Evolutionary conservation across 495 filamentous ascomycete species (phyloP).

Genomic region (Xylaria sp.): DNA sequence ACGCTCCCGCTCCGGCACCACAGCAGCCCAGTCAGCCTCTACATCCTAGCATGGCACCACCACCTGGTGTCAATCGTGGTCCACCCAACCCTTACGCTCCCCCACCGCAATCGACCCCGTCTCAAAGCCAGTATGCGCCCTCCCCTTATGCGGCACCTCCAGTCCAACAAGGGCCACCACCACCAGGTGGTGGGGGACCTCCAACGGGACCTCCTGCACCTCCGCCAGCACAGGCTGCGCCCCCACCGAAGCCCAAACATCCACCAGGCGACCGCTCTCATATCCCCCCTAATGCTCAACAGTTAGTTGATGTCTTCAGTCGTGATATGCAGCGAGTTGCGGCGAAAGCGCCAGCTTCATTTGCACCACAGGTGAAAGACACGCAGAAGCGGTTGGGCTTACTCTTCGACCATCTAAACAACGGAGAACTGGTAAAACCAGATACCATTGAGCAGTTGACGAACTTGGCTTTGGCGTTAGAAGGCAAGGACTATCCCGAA

Average conservation of each 20-base stretch:
- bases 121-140: constrained; percentile 57
- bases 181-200: constrained; percentile 54
- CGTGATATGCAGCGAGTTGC: constrained; percentile 89
- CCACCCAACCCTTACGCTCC: constrained; percentile 69
- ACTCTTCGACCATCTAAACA: constrained; percentile 96
- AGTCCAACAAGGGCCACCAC: constrained; percentile 46
- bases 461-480: constrained; percentile 71
- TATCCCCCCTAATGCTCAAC: constrained; percentile 76
- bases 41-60: constrained; percentile 48
- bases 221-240: constrained; percentile 47
- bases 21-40: constrained; percentile 60
- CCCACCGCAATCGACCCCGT: constrained; percentile 47
- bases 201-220: constrained; percentile 61
- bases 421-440: constrained; percentile 83
- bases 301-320: constrained; percentile 80
- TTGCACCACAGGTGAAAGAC: constrained; percentile 86
- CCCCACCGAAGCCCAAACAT: constrained; percentile 63
- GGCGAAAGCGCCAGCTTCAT: constrained; percentile 76
- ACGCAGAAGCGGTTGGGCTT: constrained; percentile 90
- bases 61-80: constrained; percentile 41
- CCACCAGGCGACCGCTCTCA: constrained; percentile 90
- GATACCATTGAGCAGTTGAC: constrained; percentile 74
- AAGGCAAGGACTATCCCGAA: constrained; percentile 74
- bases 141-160: constrained; percentile 38
- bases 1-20: constrained; percentile 79